Percentiles rank a stretch among this genome's conserved stretches.
phyloP scores from a whole-genome alignment of 805 yeast species.

The Cyberlindnera bimundalis region DNA sequence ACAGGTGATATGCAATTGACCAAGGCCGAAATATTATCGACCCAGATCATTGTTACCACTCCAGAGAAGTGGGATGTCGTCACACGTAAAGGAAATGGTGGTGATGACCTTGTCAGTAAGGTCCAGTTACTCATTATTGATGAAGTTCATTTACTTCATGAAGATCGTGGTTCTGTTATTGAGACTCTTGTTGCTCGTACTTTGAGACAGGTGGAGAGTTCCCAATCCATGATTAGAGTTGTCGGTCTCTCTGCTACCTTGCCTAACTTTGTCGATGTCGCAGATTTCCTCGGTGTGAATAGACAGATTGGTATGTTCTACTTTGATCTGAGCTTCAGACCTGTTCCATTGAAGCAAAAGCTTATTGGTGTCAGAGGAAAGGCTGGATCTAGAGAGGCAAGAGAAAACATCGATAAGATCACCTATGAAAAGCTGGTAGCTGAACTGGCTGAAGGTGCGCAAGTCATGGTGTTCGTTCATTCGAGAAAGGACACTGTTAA shows the following conservation, averaged over 20 bases:
- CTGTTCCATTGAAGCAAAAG: slow-evolving; percentile 88
- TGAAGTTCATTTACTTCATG: slow-evolving; percentile 94
- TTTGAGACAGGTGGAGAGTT: slow-evolving; percentile 87
- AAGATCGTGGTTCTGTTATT: slow-evolving; percentile 96
- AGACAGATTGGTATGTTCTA: slow-evolving; percentile 89
- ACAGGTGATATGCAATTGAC: slow-evolving; percentile 97
- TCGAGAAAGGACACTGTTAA: slow-evolving; percentile 90
- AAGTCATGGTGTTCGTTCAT: slow-evolving; percentile 96
- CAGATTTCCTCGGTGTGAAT: slow-evolving; percentile 91
- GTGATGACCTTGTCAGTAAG: slow-evolving; percentile 76
- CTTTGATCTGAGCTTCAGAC: slow-evolving; percentile 90
- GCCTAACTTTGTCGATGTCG: slow-evolving; percentile 90
- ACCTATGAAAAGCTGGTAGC: slow-evolving; percentile 73
- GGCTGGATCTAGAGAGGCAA: slow-evolving; percentile 65
- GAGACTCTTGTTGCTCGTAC: slow-evolving; percentile 95
- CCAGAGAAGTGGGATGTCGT: slow-evolving; percentile 99
- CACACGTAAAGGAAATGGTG: slow-evolving; percentile 89
- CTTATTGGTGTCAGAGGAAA: slow-evolving; percentile 84
- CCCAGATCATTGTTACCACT: slow-evolving; percentile 89
- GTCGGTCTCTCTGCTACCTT: slow-evolving; percentile 91
- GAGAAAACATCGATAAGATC: slow-evolving; percentile 70
- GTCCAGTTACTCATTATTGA: slow-evolving; percentile 87
- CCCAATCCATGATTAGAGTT: slow-evolving; percentile 92
- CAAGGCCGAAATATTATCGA: slow-evolving; percentile 68
- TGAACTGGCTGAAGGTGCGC: slow-evolving; percentile 66